Base-by-base conservation (phyloP, 23 red algal genomes). In the Chondrus crispus region DNA sequence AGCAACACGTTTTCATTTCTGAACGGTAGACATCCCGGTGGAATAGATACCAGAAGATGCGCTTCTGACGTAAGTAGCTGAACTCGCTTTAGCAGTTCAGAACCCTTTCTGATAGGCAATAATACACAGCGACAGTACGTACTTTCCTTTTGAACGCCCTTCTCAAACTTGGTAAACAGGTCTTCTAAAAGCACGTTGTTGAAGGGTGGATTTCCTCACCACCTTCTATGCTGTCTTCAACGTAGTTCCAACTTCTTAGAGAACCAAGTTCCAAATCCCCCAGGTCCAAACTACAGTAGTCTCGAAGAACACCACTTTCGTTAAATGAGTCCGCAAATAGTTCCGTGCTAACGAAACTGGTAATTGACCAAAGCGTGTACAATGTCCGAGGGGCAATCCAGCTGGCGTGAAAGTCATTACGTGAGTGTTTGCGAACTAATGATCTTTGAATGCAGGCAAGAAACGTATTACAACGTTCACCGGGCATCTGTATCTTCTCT, bases 271-370 rank as follows among this genome's bases (percentile, higher is more conserved):
- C 30, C 2, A 10, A 1, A n/a, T 82, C 48, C 12, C 51, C 10
- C 28, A 14, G 35, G 19, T 82, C 53, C 38, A 62, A 62, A 57
- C 49, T 82, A 32, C 78, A 82, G 20, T 58, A 82, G 2, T n/a
- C 13, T 8, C 46, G 13, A 3, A 82, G 48, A 13, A 82, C 78
- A 2, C 48, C 49, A 20, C 78, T 82, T 41, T 82, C 78, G 38
- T 82, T 82, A 32, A 82, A n/a, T 11, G 24, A n/a, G 38, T 82
- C 78, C 20, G 78, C 78, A 82, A 82, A 82, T 2, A 52, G 20
- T 41, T 82, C 48, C 8, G n/a, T n/a, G n/a, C n/a, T n/a, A n/a
- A n/a, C n/a, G n/a, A n/a, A n/a, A n/a, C n/a, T n/a, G n/a, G n/a
- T n/a, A n/a, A n/a, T n/a, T n/a, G n/a, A n/a, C n/a, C n/a, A n/a